A percentile compares a stretch with the other conserved stretches of the same genome.
Conservation (phyloP, 139 green algal genomes). For the Asterochloris sp. region DNA sequence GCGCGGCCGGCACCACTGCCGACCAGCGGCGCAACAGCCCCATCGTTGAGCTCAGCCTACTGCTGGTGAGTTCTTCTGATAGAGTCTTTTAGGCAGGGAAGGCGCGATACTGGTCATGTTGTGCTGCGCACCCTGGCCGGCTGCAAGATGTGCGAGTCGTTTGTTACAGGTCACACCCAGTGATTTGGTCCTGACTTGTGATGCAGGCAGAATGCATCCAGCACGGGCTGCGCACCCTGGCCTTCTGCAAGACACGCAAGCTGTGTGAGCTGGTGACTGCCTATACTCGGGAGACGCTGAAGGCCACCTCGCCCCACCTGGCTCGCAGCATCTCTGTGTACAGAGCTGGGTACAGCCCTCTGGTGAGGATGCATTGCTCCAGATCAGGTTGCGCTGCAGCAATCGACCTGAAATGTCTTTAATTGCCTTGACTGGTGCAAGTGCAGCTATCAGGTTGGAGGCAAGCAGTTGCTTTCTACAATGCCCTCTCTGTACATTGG, state of each 20-base stretch:
- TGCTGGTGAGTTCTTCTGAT: slow-evolving; percentile 27
- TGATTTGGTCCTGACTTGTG: neutral
- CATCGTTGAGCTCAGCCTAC: slow-evolving; percentile 84
- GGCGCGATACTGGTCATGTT: neutral
- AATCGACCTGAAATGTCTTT: no score
- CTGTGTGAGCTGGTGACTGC: slow-evolving; percentile 90
- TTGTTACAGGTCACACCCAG: no score
- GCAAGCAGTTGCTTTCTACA: no score
- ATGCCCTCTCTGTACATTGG: no score
- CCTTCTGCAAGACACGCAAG: slow-evolving; percentile 96
- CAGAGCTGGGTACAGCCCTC: slow-evolving; percentile 48
- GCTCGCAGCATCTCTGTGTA: slow-evolving; percentile 65
- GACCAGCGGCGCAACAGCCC: slow-evolving; percentile 56
- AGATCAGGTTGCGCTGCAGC: no score
- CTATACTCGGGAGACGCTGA: slow-evolving; percentile 82
- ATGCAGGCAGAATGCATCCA: slow-evolving; percentile 86
- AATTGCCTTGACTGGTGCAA: no score
- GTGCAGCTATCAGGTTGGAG: no score
- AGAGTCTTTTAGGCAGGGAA: neutral
- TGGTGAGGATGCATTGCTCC: neutral
- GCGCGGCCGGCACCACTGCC: slow-evolving; percentile 36
- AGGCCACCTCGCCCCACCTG: slow-evolving; percentile 60
- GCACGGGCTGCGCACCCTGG: slow-evolving; percentile 87
- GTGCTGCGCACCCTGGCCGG: neutral
- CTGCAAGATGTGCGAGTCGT: neutral